phyloP scores from a whole-genome alignment of 108 stramenopile genomes.

The Skeletonema grethae region DNA sequence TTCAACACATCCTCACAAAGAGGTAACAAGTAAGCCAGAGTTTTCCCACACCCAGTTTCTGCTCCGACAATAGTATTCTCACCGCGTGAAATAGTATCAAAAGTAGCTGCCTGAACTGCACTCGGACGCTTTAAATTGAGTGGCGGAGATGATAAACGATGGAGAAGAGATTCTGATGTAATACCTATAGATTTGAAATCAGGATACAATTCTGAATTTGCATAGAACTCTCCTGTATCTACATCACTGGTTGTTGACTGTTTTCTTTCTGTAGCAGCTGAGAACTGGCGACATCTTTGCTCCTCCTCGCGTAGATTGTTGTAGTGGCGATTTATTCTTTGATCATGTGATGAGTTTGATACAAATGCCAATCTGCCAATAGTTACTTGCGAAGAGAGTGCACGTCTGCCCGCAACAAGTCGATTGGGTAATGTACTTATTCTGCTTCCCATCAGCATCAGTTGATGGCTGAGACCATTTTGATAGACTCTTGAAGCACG shows the following conservation, averaged over 20 bases:
- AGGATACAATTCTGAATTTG: conserved; percentile 29
- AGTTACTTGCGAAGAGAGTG: background rate
- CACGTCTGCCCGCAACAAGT: background rate
- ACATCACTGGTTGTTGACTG: conserved; percentile 14
- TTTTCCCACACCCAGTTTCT: conserved; percentile 97
- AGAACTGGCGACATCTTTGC: background rate
- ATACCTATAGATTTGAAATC: conserved; percentile 75
- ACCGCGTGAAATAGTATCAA: conserved; percentile 44
- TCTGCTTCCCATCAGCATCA: background rate
- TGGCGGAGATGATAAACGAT: conserved; percentile 52
- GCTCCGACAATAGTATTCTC: conserved; percentile 82
- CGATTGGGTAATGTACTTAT: background rate
- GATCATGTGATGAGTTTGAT: background rate
- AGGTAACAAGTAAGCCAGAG: conserved; percentile 94
- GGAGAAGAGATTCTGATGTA: conserved; percentile 61
- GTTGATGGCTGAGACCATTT: background rate
- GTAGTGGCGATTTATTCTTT: background rate
- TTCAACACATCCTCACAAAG: conserved; percentile 74
- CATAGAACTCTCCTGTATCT: conserved; percentile 52
- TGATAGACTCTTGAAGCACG: background rate
- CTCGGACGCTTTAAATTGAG: conserved; percentile 59
- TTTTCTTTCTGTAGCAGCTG: background rate
- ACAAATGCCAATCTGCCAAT: background rate
- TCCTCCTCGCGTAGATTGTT: background rate
- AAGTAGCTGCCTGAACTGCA: conserved; percentile 76